Percentiles rank a stretch among this genome's conserved stretches.
phyloP scores from a whole-genome alignment of 768 basidiomycete species.

The Lentinus brumalis region DNA sequence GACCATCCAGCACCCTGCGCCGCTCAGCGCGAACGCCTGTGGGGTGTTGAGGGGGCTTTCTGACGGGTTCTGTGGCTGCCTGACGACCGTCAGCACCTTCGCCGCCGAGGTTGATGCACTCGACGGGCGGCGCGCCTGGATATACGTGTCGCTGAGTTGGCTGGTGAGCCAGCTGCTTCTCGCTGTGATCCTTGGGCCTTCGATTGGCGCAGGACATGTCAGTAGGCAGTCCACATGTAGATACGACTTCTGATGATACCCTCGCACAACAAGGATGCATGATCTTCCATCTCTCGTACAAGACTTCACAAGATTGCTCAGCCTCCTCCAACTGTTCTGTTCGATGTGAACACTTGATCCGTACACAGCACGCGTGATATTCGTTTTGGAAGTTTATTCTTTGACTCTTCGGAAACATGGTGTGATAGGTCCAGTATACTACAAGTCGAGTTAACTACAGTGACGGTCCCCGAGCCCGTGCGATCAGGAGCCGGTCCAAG shows the following conservation, averaged over 20 bases:
- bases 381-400: neutral
- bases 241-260: slow-evolving; percentile 31
- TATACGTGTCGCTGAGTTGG: slow-evolving; percentile 75
- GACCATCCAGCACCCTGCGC: slow-evolving; percentile 39
- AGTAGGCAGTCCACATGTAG: slow-evolving; percentile 53
- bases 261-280: neutral
- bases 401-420: neutral
- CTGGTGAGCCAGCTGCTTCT: slow-evolving; percentile 67
- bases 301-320: neutral
- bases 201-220: slow-evolving; percentile 53
- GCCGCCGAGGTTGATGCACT: slow-evolving; percentile 74
- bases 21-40: slow-evolving; percentile 59
- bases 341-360: neutral
- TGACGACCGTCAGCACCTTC: slow-evolving; percentile 94
- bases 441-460: slow-evolving; percentile 1
- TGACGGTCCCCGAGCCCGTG: neutral
- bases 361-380: no score
- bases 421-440: neutral
- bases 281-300: neutral
- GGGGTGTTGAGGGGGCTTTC: slow-evolving; percentile 76
- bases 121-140: slow-evolving; percentile 54
- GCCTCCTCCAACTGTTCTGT: neutral
- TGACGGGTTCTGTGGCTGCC: slow-evolving; percentile 94
- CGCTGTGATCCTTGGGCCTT: slow-evolving; percentile 71
- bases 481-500: neutral